Base-by-base conservation (phyloP, 306 rosid genomes). In the Lagenaria siceraria region DNA sequence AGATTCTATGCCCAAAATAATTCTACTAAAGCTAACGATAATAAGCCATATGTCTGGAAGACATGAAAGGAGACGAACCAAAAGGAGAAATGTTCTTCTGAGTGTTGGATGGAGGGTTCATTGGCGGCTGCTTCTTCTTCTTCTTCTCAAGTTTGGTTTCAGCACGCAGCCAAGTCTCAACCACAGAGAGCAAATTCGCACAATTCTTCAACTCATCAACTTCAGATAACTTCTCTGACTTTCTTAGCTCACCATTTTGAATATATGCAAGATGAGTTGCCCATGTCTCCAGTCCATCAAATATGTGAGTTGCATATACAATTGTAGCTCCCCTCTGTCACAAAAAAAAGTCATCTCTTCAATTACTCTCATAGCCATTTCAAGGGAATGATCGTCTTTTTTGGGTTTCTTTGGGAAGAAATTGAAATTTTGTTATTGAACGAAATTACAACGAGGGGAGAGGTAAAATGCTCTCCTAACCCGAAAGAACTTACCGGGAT, bases 221-320 rank as follows among this genome's bases (percentile, higher is more conserved):
- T 80, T 87, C 89, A n/a, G 89, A 86, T 79, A 94, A 56, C 87
- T 87, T 92, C 82, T 90, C 93, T 15, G 90, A 76, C 83, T 82
- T 94, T 86, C 84, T 92, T 68, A 92, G 84, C 80, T 87, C 91
- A 33, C 98, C 98, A 1, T 89, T 93, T 87, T 95, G 98, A 77
- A 95, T 92, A 83, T 95, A 92, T 80, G 97, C 98, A 65, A 95
- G 82, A 85, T 95, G 96, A 54, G 95, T 89, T 71, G 98, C 96
- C 98, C 98, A 95, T 68, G 96, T 87, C 87, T 92, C 98, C 78
- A 92, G 90, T 68, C 98, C 98, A 83, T 95, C 98, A 89, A 95
- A 95, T 49, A 92, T 92, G 82, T 95, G 98, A 33, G 98, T 92
- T 81, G 98, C 94, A 79, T 95, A 92, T n/a, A 92, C 97, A 79